These are phyloP conservation scores for Thraustotheca clavata DNA, from an alignment of 352 stramenopile species.

Conservation along the genomic window DNA sequence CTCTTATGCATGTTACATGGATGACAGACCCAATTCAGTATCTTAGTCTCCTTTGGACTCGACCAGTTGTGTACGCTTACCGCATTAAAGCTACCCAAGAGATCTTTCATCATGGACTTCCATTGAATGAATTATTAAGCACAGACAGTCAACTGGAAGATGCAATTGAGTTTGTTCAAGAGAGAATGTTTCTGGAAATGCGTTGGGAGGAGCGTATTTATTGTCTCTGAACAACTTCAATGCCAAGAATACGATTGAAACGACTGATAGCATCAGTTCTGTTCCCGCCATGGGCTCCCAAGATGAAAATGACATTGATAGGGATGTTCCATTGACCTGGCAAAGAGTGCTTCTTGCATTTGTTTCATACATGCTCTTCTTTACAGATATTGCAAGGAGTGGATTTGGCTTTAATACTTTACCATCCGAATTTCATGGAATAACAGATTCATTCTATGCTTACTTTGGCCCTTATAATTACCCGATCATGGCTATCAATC, in stretches of 20 bases:
- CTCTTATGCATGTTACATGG: neutral
- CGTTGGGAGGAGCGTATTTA: neutral
- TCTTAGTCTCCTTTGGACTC: neutral
- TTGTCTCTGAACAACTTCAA: slow-evolving; percentile 1
- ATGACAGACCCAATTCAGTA: slow-evolving; percentile 2
- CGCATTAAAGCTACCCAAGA: neutral
- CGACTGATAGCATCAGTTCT: neutral
- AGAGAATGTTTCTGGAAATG: neutral
- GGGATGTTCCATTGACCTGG: neutral
- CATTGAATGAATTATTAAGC: neutral
- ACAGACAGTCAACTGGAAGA: neutral
- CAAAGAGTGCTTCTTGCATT: neutral
- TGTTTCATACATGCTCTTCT: slow-evolving; percentile 5
- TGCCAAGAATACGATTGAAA: neutral
- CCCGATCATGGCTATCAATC: neutral
- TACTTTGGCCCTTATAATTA: neutral
- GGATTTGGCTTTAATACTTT: neutral
- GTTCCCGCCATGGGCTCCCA: neutral
- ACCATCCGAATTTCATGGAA: neutral
- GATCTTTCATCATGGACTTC: neutral
- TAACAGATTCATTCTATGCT: neutral
- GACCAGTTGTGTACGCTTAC: neutral
- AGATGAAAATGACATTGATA: neutral
- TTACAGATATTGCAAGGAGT: slow-evolving; percentile 4
- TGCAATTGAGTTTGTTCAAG: neutral